A percentile compares a stretch with the other conserved stretches of the same genome.
phyloP scores from a whole-genome alignment of 768 basidiomycete genomes.

The Cystofilobasidium bisporidii region DNA sequence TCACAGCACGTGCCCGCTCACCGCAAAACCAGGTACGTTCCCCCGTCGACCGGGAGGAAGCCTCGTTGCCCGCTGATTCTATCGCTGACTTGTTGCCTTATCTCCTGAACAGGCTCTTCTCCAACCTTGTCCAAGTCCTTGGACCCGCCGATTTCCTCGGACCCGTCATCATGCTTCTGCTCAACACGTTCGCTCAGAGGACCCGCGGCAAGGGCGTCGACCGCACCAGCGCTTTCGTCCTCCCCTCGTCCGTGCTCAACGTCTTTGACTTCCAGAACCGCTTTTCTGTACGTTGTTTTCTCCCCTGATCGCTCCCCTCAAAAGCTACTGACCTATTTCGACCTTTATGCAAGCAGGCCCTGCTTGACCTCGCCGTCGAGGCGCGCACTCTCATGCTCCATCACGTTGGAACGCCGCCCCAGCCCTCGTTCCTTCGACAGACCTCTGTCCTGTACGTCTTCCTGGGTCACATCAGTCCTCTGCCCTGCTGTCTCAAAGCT shows the following conservation, averaged over 20 bases:
- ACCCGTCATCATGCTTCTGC: slow-evolving; percentile 70
- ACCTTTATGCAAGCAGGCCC: not conserved
- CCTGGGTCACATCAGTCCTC: too few relatives aligned
- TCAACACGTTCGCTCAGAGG: slow-evolving; percentile 49
- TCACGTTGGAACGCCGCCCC: not conserved
- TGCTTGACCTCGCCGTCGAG: slow-evolving; percentile 24
- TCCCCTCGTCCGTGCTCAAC: slow-evolving; percentile 53
- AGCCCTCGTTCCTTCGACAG: slow-evolving; percentile 18
- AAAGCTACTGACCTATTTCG: too few relatives aligned
- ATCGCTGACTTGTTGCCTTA: not conserved
- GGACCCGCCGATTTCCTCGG: slow-evolving; percentile 71
- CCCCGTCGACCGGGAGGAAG: too few relatives aligned
- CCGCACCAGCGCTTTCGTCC: slow-evolving; percentile 49
- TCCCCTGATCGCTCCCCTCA: not conserved
- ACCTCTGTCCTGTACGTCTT: not conserved
- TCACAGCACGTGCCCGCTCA: slow-evolving; percentile 84
- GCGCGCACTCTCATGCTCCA: slow-evolving; percentile 6
- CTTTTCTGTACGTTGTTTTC: slow-evolving; percentile 30
- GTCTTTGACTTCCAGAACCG: slow-evolving; percentile 33
- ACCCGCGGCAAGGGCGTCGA: slow-evolving; percentile 55
- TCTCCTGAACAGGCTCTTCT: slow-evolving; percentile 78
- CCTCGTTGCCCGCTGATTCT: too few relatives aligned
- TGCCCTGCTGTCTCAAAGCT: not conserved
- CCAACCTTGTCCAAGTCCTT: slow-evolving; percentile 72
- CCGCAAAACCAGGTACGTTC: slow-evolving; percentile 68